These are phyloP conservation scores for Phytopythium chamaehyphon DNA, from an alignment of 352 stramenopile species.

Conservation along the genomic window DNA sequence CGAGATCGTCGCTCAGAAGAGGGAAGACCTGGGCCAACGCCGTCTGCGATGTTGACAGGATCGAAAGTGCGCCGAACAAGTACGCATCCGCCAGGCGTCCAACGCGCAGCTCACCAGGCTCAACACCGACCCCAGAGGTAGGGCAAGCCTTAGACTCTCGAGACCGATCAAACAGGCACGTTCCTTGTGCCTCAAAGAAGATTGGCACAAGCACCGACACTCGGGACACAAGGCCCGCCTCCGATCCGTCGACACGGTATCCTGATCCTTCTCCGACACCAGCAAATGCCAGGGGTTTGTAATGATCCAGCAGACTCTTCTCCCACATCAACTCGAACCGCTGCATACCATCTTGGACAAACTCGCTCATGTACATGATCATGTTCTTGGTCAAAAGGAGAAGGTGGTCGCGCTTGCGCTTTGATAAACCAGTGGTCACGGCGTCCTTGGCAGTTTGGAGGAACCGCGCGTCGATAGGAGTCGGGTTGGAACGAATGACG, in stretches of 20 bases:
- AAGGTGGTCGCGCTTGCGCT: constrained; percentile 69
- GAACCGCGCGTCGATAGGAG: constrained; percentile 52
- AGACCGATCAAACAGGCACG: constrained; percentile 77
- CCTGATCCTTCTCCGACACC: constrained; percentile 63
- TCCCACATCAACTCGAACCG: constrained; percentile 83
- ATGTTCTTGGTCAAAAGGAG: constrained; percentile 81
- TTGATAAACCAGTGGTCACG: constrained; percentile 54
- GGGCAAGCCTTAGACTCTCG: constrained; percentile 34
- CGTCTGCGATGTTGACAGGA: constrained; percentile 74
- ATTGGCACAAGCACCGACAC: constrained; percentile 79
- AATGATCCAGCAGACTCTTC: constrained; percentile 74
- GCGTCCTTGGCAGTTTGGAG: constrained; percentile 63
- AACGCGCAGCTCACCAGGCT: constrained; percentile 52
- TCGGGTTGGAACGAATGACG: constrained; percentile 46
- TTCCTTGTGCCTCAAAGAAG: constrained; percentile 73
- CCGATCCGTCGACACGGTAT: constrained; percentile 66
- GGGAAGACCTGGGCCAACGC: constrained; percentile 74
- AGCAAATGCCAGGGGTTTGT: constrained; percentile 71
- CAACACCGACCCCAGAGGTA: constrained; percentile 69
- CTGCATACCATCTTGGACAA: constrained; percentile 75
- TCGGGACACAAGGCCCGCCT: constrained; percentile 48
- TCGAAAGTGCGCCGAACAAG: constrained; percentile 76
- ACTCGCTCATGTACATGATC: constrained; percentile 82
- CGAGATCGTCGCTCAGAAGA: constrained; percentile 52
- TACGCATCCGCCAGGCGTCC: constrained; percentile 74